phyloP scores from a whole-genome alignment of 129 eudicot species.

The Calendula officinalis region DNA sequence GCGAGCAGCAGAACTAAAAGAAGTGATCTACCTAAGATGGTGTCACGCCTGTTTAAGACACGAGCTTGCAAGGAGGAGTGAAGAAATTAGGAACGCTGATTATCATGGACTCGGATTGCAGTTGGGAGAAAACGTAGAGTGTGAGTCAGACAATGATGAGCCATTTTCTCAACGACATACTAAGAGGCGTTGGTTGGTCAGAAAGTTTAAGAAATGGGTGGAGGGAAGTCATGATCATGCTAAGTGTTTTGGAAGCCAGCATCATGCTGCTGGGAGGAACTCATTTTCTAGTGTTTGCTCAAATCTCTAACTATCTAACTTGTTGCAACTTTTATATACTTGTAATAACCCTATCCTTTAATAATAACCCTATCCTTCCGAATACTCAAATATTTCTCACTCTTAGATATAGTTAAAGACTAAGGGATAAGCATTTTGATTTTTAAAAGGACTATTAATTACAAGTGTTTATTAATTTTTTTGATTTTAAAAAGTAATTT shows the following conservation, averaged over 20 bases:
- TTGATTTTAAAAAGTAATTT: too few species aligned
- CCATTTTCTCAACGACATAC: constrained; percentile 32
- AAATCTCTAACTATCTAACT: too few species aligned
- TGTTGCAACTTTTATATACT: too few species aligned
- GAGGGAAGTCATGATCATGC: constrained; percentile 41
- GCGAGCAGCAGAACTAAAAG: constrained; percentile 42
- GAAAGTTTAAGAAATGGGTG: constrained; percentile 70
- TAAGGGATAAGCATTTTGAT: too few species aligned
- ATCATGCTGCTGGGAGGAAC: too few species aligned
- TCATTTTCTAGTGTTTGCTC: too few species aligned
- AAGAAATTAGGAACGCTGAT: constrained; percentile 29
- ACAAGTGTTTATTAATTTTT: too few species aligned
- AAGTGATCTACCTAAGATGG: constrained; percentile 59
- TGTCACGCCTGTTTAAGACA: constrained; percentile 66
- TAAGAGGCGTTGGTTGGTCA: constrained; percentile 42
- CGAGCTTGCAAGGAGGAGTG: constrained; percentile 47
- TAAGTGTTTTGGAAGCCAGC: constrained; percentile 39
- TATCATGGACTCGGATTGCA: constrained; percentile 18
- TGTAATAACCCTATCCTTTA: too few species aligned
- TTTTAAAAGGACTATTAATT: too few species aligned
- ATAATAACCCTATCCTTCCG: too few species aligned
- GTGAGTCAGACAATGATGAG: constrained; percentile 27
- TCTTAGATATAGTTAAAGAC: too few species aligned
- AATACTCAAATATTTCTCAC: too few species aligned
- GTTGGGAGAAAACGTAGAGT: constrained; percentile 12